A percentile compares a stretch with the other conserved stretches of the same genome.
These are phyloP conservation scores for Samsoniella hepiali DNA, from an alignment of 2,329 filamentous ascomycete genomes.

Conservation along the genomic window DNA sequence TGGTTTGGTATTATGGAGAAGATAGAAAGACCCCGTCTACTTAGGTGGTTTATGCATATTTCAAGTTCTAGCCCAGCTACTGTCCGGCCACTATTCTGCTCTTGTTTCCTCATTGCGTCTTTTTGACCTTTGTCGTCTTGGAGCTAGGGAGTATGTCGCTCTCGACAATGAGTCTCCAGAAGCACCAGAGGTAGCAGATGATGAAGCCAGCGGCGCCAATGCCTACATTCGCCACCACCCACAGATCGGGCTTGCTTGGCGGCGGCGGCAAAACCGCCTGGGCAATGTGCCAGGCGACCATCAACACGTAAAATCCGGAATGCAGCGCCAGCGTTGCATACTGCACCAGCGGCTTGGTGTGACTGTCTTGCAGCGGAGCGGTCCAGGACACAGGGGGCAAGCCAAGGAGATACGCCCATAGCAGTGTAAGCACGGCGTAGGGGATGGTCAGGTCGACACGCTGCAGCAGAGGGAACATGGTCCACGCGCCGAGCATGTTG, in stretches of 20 bases:
- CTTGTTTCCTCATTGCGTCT: constrained; percentile 33
- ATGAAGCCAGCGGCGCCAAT: constrained; percentile 82
- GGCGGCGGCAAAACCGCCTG: constrained; percentile 70
- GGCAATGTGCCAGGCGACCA: constrained; percentile 76
- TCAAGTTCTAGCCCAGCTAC: constrained; percentile 4
- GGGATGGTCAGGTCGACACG: constrained; percentile 81
- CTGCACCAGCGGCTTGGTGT: constrained; percentile 28
- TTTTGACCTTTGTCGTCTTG: constrained; percentile 31
- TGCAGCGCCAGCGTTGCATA: constrained; percentile 69
- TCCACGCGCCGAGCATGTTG: constrained; percentile 86
- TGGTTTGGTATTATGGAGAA: background rate
- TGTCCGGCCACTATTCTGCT: background rate
- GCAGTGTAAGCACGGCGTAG: constrained; percentile 76
- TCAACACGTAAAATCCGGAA: constrained; percentile 68
- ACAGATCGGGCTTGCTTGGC: constrained; percentile 79
- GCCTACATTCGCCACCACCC: constrained; percentile 87
- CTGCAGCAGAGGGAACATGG: constrained; percentile 85
- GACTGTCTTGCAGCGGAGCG: constrained; percentile 59
- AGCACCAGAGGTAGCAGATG: constrained; percentile 88
- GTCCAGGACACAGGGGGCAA: constrained; percentile 74
- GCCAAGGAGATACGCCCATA: constrained; percentile 90
- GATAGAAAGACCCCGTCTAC: background rate
- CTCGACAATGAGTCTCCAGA: constrained; percentile 63
- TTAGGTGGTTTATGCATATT: background rate
- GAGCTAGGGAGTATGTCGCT: constrained; percentile 48